These are phyloP conservation scores for Colletotrichum gloeosporioides DNA, from an alignment of 2,329 filamentous ascomycete genomes.

Conservation along the genomic window DNA sequence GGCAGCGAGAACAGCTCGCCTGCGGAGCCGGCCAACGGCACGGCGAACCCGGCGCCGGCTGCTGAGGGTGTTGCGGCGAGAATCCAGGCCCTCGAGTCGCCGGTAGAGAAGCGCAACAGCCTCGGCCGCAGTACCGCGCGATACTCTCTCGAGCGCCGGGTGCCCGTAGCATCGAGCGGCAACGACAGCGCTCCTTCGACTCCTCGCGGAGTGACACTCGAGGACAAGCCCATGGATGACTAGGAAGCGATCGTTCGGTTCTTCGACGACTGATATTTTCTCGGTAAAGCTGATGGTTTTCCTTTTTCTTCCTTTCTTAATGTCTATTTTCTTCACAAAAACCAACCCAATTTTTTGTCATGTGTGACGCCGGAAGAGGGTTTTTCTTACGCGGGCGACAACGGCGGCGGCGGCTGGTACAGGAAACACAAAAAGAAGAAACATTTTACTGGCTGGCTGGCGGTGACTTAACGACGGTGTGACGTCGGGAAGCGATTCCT, in stretches of 20 bases:
- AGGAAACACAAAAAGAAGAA: not conserved
- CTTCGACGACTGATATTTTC: not conserved
- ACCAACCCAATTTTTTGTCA: not conserved
- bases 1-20: slow-evolving; percentile 52
- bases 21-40: slow-evolving; percentile 49
- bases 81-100: slow-evolving; percentile 27
- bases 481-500: slow-evolving; percentile 16
- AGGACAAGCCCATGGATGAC: slow-evolving; percentile 59
- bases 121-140: slow-evolving; percentile 58
- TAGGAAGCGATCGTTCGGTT: slow-evolving; percentile 32
- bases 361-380: slow-evolving; percentile 14
- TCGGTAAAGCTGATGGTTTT: not conserved
- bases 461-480: slow-evolving; percentile 6
- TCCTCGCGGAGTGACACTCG: slow-evolving; percentile 52
- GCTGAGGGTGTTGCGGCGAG: slow-evolving; percentile 14
- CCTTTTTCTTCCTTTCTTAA: slow-evolving; percentile 11
- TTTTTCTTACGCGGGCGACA: slow-evolving; percentile 11
- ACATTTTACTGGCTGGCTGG: slow-evolving; percentile 1
- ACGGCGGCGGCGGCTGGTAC: not conserved
- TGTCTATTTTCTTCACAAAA: slow-evolving; percentile 13
- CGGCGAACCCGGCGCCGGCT: slow-evolving; percentile 23
- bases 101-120: slow-evolving; percentile 69
- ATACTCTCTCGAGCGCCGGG: slow-evolving; percentile 55
- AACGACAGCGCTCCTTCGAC: slow-evolving; percentile 26
- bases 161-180: slow-evolving; percentile 41